These are phyloP conservation scores for Penicillium sumatraense DNA, from an alignment of 2,329 filamentous ascomycete species.

Conservation along the genomic window DNA sequence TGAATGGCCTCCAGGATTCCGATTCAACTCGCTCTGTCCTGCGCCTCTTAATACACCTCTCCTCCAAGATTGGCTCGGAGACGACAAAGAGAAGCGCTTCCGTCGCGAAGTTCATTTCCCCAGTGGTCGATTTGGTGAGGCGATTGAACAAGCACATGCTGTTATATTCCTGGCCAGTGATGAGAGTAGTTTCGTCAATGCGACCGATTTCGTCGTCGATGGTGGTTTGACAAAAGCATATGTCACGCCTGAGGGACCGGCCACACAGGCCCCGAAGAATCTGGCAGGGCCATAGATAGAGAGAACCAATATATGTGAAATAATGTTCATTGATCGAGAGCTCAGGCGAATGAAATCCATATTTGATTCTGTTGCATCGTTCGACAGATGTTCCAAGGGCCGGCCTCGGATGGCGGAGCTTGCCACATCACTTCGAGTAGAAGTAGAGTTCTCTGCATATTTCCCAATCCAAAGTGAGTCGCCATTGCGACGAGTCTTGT, in stretches of 20 bases:
- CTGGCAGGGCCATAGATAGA: constrained; percentile 31
- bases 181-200: constrained; percentile 57
- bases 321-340: no score
- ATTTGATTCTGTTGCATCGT: constrained; percentile 54
- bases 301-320: background rate
- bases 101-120: constrained; percentile 91
- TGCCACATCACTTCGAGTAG: constrained; percentile 52
- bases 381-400: constrained; percentile 52
- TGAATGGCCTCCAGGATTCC: constrained; percentile 56
- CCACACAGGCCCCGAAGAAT: constrained; percentile 58
- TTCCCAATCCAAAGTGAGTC: constrained; percentile 48
- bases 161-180: constrained; percentile 57
- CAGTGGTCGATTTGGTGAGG: constrained; percentile 84
- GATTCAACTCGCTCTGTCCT: constrained; percentile 88
- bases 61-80: constrained; percentile 89
- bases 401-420: constrained; percentile 34
- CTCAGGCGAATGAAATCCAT: constrained; percentile 55
- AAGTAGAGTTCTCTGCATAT: constrained; percentile 50
- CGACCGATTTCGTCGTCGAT: constrained; percentile 91
- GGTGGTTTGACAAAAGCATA: constrained; percentile 94
- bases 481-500: constrained; percentile 33
- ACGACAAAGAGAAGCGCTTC: constrained; percentile 78
- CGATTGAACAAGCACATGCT: constrained; percentile 89
- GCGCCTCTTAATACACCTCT: constrained; percentile 89
- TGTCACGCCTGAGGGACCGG: constrained; percentile 64